Conservation (phyloP, 768 basidiomycete species). For the Termitomyces sp. region DNA sequence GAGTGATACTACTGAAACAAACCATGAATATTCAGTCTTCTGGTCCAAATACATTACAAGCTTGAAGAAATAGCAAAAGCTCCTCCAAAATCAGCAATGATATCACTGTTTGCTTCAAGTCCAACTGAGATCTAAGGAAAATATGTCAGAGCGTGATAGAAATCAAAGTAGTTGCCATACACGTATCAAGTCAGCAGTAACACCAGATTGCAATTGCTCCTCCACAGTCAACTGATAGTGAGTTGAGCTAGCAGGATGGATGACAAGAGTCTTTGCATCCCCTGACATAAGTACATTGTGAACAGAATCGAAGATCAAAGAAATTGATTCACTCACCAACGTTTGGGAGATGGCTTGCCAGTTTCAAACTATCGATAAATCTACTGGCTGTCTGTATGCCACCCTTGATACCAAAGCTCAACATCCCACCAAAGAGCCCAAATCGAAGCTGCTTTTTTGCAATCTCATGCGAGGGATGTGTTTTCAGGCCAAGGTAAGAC, state of each 20-base stretch:
- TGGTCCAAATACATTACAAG: too few species aligned
- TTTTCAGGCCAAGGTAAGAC: conserved; percentile 65
- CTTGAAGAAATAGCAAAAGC: too few species aligned
- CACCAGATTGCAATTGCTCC: conserved; percentile 60
- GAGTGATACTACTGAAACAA: too few species aligned
- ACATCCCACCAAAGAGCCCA: conserved; percentile 61
- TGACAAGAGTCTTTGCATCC: conserved; percentile 74
- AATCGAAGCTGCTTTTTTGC: conserved; percentile 53
- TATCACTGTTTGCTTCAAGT: not conserved
- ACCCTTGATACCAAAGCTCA: conserved; percentile 75
- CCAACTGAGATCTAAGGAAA: not conserved
- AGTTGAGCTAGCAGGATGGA: conserved; percentile 76
- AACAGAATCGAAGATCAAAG: not conserved
- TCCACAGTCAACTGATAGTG: conserved; percentile 61
- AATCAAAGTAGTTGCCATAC: not conserved
- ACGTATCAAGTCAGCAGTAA: conserved; percentile 70
- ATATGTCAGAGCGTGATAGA: not conserved
- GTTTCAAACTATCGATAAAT: conserved; percentile 63
- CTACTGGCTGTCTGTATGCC: conserved; percentile 44
- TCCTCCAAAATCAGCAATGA: not conserved
- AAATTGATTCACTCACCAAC: conserved; percentile 23
- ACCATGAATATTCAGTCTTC: too few species aligned
- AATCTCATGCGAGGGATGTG: conserved; percentile 53
- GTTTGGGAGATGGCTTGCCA: conserved; percentile 72
- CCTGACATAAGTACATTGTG: conserved; percentile 19